Evolutionary conservation across 306 rosid species (phyloP), one percentile per base, ranked within the genome.

Genomic region (Cicer pinnatifidum): DNA sequence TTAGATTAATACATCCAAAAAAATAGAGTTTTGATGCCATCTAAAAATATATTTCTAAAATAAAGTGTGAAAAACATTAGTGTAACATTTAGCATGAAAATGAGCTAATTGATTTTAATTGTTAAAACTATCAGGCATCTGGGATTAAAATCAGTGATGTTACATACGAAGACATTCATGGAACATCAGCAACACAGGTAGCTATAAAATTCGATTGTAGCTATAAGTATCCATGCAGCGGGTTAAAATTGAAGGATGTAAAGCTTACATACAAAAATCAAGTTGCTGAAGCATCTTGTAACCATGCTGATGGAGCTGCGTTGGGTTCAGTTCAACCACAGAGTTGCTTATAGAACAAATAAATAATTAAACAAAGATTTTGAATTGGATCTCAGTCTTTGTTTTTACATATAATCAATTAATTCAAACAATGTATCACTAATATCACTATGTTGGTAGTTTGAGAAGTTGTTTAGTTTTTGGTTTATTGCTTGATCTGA

Each of bases 191-290:
- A 1, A 84, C 90, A 1, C 64, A 68, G 2, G 83, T 89, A 6
- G 91, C 88, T 0, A 72, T 89, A 50, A 86, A 71, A 58, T 81
- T 89, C n/a, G 89, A 86, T n/a, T 89, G 93, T 37, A 86, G 93
- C 72, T 80, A 85, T 0, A 58, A 37, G 75, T 44, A 79, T 17
- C 93, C 90, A 43, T 86, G 93, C 76, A 81, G 37, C 0, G 78
- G 79, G 0, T 79, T 89, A 17, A 75, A 7, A 60, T 10, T 89
- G 60, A 63, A 89, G 50, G 81, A 86, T 72, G 86, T 89, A 23
- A 83, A 85, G 8, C 83, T 88, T 10, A 86, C 81, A 4, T 88
- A 68, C 39, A 43, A 68, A 17, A 86, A 83, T 11, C 69, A 89
- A 74, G 78, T 1, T 1, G 88, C 89, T 0, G 39, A 19, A 64